Percentiles rank a stretch among this genome's conserved stretches.
Evolutionary conservation across 1,284 basidiomycete genomes (phyloP).

Genomic region (Puccinia triticina): DNA sequence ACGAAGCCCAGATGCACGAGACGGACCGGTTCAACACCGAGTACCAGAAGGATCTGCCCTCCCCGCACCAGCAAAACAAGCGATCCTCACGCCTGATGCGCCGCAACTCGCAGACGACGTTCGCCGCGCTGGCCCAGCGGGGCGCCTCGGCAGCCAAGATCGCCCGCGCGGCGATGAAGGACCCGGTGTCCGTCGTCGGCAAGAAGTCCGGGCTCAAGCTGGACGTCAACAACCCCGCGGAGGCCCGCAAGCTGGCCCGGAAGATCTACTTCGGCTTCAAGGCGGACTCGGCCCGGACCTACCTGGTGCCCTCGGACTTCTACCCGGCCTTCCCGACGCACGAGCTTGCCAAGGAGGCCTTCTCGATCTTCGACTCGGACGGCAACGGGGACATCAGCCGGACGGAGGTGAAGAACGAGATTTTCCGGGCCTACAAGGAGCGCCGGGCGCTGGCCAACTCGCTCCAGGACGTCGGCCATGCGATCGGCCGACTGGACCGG

Average conservation of each 20-base stretch:
- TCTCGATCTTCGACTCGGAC: conserved; percentile 54
- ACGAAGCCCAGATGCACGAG: conserved; percentile 6
- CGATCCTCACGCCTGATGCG: conserved; percentile 6
- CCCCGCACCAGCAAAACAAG: background rate
- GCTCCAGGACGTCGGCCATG: conserved; percentile 67
- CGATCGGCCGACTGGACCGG: conserved; percentile 68
- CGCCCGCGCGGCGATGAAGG: conserved; percentile 54
- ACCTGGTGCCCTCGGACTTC: conserved; percentile 72
- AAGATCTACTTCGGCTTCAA: conserved; percentile 71
- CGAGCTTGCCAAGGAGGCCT: conserved; percentile 53
- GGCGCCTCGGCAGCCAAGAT: conserved; percentile 53
- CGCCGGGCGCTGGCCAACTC: conserved; percentile 58
- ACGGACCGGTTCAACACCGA: conserved; percentile 1
- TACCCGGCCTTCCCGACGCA: conserved; percentile 61
- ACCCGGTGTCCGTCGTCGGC: conserved; percentile 53
- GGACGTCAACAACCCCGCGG: conserved; percentile 58
- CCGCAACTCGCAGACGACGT: conserved; percentile 39
- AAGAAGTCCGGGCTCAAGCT: conserved; percentile 56
- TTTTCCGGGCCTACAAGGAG: conserved; percentile 75
- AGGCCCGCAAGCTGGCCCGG: conserved; percentile 68
- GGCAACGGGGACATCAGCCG: conserved; percentile 80
- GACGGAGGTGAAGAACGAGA: conserved; percentile 72
- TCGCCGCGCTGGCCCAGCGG: conserved; percentile 48
- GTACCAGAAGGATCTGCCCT: background rate
- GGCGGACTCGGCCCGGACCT: conserved; percentile 64